Percentiles rank a stretch among this genome's conserved stretches.
These are phyloP conservation scores for Catharanthus roseus DNA, from an alignment of 257 asterid species.

Conservation along the genomic window DNA sequence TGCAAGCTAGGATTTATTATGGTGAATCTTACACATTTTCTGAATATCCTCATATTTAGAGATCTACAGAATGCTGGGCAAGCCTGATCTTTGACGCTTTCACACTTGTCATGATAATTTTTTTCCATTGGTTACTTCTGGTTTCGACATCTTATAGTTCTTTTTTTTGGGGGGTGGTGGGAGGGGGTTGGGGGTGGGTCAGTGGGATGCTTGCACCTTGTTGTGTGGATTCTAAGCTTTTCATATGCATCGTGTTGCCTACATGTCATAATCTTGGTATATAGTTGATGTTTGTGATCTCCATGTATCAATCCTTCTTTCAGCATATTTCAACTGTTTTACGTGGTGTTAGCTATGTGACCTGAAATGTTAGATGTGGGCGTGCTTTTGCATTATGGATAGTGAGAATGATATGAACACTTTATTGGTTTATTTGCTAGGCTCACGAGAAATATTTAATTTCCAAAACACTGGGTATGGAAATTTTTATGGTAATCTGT, in stretches of 20 bases:
- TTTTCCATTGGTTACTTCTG: background rate
- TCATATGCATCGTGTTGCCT: background rate
- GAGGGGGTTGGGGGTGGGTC: background rate
- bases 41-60: background rate
- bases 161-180: background rate
- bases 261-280: background rate
- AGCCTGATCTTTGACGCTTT: background rate
- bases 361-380: background rate
- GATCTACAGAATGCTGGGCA: background rate
- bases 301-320: background rate
- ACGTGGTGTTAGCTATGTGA: background rate
- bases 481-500: background rate
- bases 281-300: background rate
- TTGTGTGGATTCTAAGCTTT: background rate
- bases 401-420: background rate
- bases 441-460: background rate
- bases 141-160: background rate
- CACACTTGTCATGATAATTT: background rate
- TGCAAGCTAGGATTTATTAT: background rate
- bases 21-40: background rate
- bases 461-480: background rate
- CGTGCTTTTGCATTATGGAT: too few species aligned
- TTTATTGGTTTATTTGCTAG: background rate
- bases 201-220: background rate
- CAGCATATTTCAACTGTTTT: background rate